These are phyloP conservation scores for Vanrija humicola DNA, from an alignment of 1,284 basidiomycete genomes.

Conservation along the genomic window DNA sequence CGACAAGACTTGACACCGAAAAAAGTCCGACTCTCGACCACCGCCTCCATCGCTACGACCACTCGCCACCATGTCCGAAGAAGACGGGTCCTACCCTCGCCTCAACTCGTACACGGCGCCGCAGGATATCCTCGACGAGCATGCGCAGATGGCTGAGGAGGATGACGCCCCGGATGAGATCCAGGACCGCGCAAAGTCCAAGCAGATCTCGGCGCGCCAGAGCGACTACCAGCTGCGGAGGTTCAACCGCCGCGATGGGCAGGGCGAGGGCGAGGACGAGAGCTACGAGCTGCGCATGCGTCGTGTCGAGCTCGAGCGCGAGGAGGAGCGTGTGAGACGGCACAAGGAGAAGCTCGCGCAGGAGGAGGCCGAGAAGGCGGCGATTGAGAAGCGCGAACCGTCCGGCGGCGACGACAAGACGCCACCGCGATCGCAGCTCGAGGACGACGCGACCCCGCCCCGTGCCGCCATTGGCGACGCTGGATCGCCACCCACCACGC, in stretches of 20 bases:
- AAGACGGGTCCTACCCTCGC: slow-evolving; percentile 48
- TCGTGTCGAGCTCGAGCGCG: slow-evolving; percentile 82
- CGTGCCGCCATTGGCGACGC: slow-evolving; percentile 57
- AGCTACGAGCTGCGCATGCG: slow-evolving; percentile 98
- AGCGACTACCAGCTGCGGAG: slow-evolving; percentile 93
- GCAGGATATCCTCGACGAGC: slow-evolving; percentile 91
- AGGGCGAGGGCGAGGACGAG: slow-evolving; percentile 60
- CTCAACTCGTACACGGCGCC: slow-evolving; percentile 86
- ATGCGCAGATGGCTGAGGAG: slow-evolving; percentile 84
- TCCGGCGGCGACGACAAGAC: slow-evolving; percentile 36
- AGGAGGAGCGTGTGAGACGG: slow-evolving; percentile 78
- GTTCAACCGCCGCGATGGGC: slow-evolving; percentile 65
- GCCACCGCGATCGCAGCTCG: slow-evolving; percentile 24
- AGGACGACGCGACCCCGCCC: slow-evolving; percentile 30
- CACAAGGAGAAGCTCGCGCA: slow-evolving; percentile 79
- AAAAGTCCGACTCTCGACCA: too few relatives aligned
- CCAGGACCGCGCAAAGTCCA: slow-evolving; percentile 82
- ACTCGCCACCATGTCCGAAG: slow-evolving; percentile 13
- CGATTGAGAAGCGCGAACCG: slow-evolving; percentile 62
- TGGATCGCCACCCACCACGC: slow-evolving; percentile 56
- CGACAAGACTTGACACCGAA: too few relatives aligned
- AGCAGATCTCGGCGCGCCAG: slow-evolving; percentile 90
- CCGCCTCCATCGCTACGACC: too few relatives aligned
- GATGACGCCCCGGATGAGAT: slow-evolving; percentile 92
- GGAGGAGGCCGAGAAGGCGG: slow-evolving; percentile 56